Evolutionary conservation across 2,329 filamentous ascomycete genomes (phyloP).

Genomic region (Trichocomaceae sp.): DNA sequence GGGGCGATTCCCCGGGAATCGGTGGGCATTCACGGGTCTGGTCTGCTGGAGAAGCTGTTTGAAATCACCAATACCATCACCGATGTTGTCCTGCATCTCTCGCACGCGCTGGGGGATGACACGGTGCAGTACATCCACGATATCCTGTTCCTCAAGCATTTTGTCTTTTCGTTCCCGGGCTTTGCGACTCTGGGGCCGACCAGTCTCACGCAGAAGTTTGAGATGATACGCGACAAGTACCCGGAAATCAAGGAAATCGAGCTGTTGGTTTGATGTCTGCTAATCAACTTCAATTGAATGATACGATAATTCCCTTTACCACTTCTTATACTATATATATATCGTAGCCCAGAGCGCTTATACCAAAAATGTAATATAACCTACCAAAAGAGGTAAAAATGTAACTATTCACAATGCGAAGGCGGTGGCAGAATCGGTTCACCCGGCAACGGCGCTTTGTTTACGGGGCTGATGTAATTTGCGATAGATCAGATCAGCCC

Average conservation of each 20-base stretch:
- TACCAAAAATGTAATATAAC: too few species aligned
- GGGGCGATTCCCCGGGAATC: conserved; percentile 39
- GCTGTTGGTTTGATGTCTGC: conserved; percentile 13
- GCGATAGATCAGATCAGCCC: not conserved
- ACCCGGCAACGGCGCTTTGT: conserved; percentile 17
- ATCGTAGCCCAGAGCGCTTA: too few species aligned
- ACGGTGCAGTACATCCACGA: conserved; percentile 47
- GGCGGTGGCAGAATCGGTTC: conserved; percentile 17
- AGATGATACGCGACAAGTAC: conserved; percentile 23
- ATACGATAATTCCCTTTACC: too few species aligned
- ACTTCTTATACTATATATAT: too few species aligned
- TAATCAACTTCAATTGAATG: too few species aligned
- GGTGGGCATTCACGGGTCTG: conserved; percentile 51
- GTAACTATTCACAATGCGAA: too few species aligned
- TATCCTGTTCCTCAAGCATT: conserved; percentile 48
- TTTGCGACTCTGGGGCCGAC: conserved; percentile 43
- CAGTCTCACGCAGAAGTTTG: conserved; percentile 39
- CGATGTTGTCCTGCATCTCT: conserved; percentile 50
- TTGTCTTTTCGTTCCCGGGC: conserved; percentile 46
- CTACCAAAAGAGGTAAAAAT: too few species aligned
- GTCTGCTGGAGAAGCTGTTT: conserved; percentile 54
- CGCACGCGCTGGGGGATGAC: conserved; percentile 42
- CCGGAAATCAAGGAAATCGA: conserved; percentile 15
- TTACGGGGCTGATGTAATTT: conserved; percentile 14
- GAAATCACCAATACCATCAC: conserved; percentile 56